A percentile compares a stretch with the other conserved stretches of the same genome.
Evolutionary conservation across 768 basidiomycete genomes (phyloP).

Genomic region (Termitomyces sp.): DNA sequence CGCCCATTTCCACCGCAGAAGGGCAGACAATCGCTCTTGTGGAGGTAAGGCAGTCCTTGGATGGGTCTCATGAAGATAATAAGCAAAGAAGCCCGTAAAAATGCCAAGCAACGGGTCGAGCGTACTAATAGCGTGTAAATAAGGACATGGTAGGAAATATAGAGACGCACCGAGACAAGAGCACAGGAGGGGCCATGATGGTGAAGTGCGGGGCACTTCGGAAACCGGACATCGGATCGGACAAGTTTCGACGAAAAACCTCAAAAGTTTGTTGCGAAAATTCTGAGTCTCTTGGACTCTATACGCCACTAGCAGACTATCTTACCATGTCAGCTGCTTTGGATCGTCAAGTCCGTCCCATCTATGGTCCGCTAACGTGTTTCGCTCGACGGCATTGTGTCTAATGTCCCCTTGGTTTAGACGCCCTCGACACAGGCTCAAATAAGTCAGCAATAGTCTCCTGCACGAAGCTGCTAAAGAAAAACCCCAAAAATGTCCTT

Average conservation of each 20-base stretch:
- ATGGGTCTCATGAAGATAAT: slow-evolving; percentile 75
- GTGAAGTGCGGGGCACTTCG: slow-evolving; percentile 7
- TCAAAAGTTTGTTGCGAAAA: background rate
- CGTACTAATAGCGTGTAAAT: slow-evolving; percentile 31
- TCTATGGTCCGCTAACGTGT: slow-evolving; percentile 57
- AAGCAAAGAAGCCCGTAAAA: slow-evolving; percentile 75
- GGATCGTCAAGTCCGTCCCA: slow-evolving; percentile 80
- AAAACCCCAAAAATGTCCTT: slow-evolving; percentile 68
- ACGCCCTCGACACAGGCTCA: slow-evolving; percentile 81
- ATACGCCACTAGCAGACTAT: background rate
- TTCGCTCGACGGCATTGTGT: background rate
- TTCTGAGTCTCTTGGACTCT: background rate
- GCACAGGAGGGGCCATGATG: slow-evolving; percentile 32
- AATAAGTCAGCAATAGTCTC: slow-evolving; percentile 83
- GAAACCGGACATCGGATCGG: slow-evolving; percentile 9
- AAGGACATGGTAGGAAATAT: background rate
- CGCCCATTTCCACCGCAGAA: slow-evolving; percentile 65
- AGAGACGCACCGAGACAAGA: slow-evolving; percentile 45
- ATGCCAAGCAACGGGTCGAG: slow-evolving; percentile 72
- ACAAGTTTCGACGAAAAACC: slow-evolving; percentile 4
- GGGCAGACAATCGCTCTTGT: slow-evolving; percentile 47
- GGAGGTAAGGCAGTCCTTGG: slow-evolving; percentile 62
- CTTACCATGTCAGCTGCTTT: slow-evolving; percentile 50
- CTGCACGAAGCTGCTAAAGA: slow-evolving; percentile 86
- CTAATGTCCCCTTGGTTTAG: slow-evolving; percentile 29